phyloP scores from a whole-genome alignment of 768 basidiomycete genomes.

The Boletus huronensis region DNA sequence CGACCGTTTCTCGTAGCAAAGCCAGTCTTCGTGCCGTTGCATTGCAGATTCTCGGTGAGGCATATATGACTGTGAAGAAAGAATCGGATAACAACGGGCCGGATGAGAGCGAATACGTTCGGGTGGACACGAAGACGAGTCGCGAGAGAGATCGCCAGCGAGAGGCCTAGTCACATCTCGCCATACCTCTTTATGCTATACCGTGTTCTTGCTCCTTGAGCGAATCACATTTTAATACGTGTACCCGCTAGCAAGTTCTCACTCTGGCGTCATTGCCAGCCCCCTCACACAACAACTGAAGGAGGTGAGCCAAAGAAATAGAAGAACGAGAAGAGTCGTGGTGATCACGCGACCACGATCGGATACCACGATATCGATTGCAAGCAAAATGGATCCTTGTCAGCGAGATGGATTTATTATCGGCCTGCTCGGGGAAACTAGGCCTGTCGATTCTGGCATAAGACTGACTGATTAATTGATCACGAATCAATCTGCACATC shows the following conservation, averaged over 20 bases:
- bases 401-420: no score
- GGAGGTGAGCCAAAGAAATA: neutral
- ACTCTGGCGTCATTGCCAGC: neutral
- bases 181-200: slow-evolving; percentile 6
- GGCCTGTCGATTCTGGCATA: no score
- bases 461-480: no score
- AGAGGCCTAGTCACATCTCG: slow-evolving; percentile 5
- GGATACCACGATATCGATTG: no score
- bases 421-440: no score
- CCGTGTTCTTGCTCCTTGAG: slow-evolving; percentile 2
- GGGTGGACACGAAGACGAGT: slow-evolving; percentile 71
- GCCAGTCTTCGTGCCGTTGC: slow-evolving; percentile 74
- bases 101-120: slow-evolving; percentile 79
- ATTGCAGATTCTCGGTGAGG: slow-evolving; percentile 80
- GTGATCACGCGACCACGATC: neutral
- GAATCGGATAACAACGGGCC: slow-evolving; percentile 39
- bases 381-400: no score
- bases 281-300: neutral
- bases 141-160: slow-evolving; percentile 41
- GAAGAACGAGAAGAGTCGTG: neutral
- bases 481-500: no score
- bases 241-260: neutral
- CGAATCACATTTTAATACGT: slow-evolving; percentile 2
- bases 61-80: slow-evolving; percentile 67
- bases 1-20: slow-evolving; percentile 50